Evolutionary conservation across 768 basidiomycete species (phyloP), one percentile per base, ranked within the genome.

Genomic region (Rhodotorula taiwanensis): DNA sequence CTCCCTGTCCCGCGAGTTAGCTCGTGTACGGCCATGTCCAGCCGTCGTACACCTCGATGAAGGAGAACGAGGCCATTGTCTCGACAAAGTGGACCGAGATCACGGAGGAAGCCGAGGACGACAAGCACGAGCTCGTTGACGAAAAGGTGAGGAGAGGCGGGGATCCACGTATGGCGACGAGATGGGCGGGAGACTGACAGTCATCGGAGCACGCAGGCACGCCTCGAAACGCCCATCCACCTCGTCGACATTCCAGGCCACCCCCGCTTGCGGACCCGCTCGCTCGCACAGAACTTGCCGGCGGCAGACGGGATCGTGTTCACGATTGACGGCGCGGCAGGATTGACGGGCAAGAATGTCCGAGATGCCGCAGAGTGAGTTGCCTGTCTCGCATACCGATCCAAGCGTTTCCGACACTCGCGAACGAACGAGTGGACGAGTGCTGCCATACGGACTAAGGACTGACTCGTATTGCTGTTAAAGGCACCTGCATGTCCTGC

Each of bases 211-310:
- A 9, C 10, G 36, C 36, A 39, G 36, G 10, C 16, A 9, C 36
- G 36, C 41, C 62, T 69, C 27, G 9, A 52, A 10, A 60, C 47
- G 2, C 67, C 62, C 7, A 48, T 69, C 1, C 66, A 72, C 51
- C 57, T 72, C 48, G 64, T 72, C 61, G 71, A 72, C 58, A 43
- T 67, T n/a, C 71, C 71, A 14, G 71, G 71, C 5, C 71, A 72
- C 53, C 61, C 69, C 20, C 71, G 71, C 5, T 57, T 72, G 3
- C 69, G 71, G 31, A 64, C 71, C 6, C 69, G 69, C 20, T 45
- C 65, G 8, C 69, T 72, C 41, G 67, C 71, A n/a, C 71, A 71
- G 47, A 60, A 64, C 58, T 64, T 72, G 14, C 67, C 69, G 0
- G 52, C 69, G 0, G 69, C 71, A 0, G 61, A 64, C 31, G 70